Base-by-base conservation (phyloP, 2,329 filamentous ascomycete species). In the Pseudogymnoascus sp. region DNA sequence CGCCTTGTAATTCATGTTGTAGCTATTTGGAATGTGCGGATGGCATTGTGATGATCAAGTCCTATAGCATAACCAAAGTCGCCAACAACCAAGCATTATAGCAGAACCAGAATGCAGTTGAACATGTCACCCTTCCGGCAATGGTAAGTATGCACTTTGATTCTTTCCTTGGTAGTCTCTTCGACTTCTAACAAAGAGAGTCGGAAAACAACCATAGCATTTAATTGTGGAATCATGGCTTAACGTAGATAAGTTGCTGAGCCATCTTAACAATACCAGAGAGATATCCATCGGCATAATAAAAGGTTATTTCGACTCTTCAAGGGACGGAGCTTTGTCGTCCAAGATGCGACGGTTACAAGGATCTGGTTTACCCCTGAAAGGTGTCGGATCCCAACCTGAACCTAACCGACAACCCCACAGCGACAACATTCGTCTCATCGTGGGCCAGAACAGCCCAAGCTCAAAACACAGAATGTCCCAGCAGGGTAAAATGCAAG, bases 391-490 rank as follows among this genome's bases (percentile, higher is more conserved):
- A 56, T 56, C 46, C 17, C 46, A 56, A 19, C 46, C 46, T 56
- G 46, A 33, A 56, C 46, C 46, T 33, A 56, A 31, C 46, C 46
- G 26, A 56, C 46, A 56, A 56, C 33, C 29, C 26, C 29, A 56
- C 46, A 56, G 46, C 26, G 46, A 56, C 46, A 53, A 53, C 46
- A 56, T 13, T 19, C 46, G 46, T 56, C 46, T 56, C 46, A 56
- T 56, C 50, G 15, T 5, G 29, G 29, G 50, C 50, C 50, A 33
- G 26, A 56, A 56, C 50, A n/a, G 50, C 50, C 50, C 50, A 56
- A 56, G 50, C 50, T 56, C 50, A 33, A 56, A 56, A 56, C 50
- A n/a, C 50, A 56, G 10, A 56, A 56, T 33, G 50, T 56, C 17
- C 50, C 50, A 56, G 10, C 46, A 56, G 46, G 46, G n/a, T 19